Percentiles rank a stretch among this genome's conserved stretches.
Conservation (phyloP, 2,329 filamentous ascomycete species). For the Annulohypoxylon truncatum region DNA sequence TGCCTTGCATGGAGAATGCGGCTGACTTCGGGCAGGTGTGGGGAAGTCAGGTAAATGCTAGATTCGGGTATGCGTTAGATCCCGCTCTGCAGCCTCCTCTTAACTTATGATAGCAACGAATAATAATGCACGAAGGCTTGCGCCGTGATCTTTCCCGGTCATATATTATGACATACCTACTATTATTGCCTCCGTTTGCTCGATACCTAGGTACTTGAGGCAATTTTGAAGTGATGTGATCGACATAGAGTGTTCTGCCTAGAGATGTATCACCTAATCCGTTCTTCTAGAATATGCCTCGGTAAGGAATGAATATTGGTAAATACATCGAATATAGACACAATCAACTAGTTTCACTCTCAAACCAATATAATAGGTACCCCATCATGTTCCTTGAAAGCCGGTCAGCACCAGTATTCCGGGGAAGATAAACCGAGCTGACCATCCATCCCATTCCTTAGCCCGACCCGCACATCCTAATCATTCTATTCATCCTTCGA, state of each 20-base stretch:
- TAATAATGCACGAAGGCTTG: constrained; percentile 10
- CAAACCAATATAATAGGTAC: neutral
- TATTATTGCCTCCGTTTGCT: neutral
- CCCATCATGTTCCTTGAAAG: neutral
- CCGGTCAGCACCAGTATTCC: neutral
- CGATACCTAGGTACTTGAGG: neutral
- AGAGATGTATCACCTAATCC: neutral
- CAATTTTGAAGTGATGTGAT: neutral
- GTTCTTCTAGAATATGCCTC: neutral
- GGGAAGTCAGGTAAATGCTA: constrained; percentile 23
- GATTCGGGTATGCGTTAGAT: constrained; percentile 30
- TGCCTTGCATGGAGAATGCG: constrained; percentile 34
- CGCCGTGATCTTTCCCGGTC: neutral
- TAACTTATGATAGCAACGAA: constrained; percentile 16
- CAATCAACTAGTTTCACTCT: neutral
- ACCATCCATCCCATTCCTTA: neutral
- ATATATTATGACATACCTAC: neutral
- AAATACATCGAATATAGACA: neutral
- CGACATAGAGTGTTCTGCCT: neutral
- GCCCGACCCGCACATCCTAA: constrained; percentile 3
- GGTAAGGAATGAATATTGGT: neutral
- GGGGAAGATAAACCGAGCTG: constrained; percentile 5
- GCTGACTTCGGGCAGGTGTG: constrained; percentile 29
- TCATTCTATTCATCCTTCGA: constrained; percentile 15
- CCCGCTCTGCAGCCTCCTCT: constrained; percentile 19